Evolutionary conservation across 176 grass and related monocot genomes (phyloP), one percentile per base, ranked within the genome.

Genomic region (Eragrostis curvula): DNA sequence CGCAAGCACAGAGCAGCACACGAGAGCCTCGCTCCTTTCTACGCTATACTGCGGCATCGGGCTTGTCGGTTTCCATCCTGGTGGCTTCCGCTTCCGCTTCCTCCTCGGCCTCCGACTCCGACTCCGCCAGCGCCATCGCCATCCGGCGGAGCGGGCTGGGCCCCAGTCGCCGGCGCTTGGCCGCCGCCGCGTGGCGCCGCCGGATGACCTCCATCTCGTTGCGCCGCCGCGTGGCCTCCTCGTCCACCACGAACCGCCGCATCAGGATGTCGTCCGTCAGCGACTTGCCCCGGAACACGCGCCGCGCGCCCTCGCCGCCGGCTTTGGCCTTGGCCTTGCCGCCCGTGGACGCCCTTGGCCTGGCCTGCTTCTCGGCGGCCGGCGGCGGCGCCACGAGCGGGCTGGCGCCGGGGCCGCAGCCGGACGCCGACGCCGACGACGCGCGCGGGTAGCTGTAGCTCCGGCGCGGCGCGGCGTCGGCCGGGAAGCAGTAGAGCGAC

Each of bases 151-250:
- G 91, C 32, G 91, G 97, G 89, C 97, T 99, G 8, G 87, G 93
- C 6, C 93, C 93, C 1, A 96, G 82, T 80, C 85, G 83, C 83
- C 92, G 92, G 56, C 96, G 94, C 88, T 85, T 90, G 77, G 85
- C 20, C 0, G 91, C 89, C 51, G 74, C 74, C 0, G 91, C 90
- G 78, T 96, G 92, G 79, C 93, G 86, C 77, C 88, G 92, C 64
- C 91, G 87, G 71, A 99, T 80, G 21, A 94, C 92, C 79, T 99
- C 93, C 88, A 99, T 99, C 86, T 99, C 85, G 85, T 92, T 99
- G 20, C 84, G 88, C 75, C 94, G 93, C 81, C 92, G 82, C 91
- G 89, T 88, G 5, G 88, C 91, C 50, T 75, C 97, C 87, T 99
- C 97, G 70, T 96, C 97, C 61, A 94, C 91, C 60, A 96, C 93